These are phyloP conservation scores for Pythium sukuiense DNA, from an alignment of 352 stramenopile genomes.

Conservation along the genomic window DNA sequence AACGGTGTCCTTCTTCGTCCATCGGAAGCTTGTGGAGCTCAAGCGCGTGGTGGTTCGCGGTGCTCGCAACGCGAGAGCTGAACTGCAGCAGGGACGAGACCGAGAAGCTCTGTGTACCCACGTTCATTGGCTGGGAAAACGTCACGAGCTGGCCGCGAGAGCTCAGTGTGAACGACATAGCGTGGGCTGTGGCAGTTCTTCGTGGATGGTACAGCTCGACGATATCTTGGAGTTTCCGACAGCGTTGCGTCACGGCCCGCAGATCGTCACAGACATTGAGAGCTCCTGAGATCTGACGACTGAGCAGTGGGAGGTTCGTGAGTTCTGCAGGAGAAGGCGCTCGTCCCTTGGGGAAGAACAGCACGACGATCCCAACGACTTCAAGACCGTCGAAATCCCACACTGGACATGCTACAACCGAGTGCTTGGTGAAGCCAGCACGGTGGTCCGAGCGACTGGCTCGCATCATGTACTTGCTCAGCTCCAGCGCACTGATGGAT, in stretches of 20 bases:
- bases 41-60: not conserved
- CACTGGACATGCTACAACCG: conserved; percentile 67
- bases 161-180: conserved; percentile 44
- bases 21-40: conserved; percentile 33
- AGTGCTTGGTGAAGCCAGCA: conserved; percentile 56
- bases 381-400: conserved; percentile 64
- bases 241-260: conserved; percentile 38
- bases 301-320: conserved; percentile 59
- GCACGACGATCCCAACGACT: conserved; percentile 63
- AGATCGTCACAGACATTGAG: conserved; percentile 73
- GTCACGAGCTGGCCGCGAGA: conserved; percentile 45
- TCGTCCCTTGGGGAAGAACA: conserved; percentile 45
- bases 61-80: not conserved
- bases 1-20: conserved; percentile 59
- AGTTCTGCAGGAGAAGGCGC: conserved; percentile 40
- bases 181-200: not conserved
- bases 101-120: conserved; percentile 42
- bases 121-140: conserved; percentile 62
- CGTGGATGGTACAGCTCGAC: conserved; percentile 38
- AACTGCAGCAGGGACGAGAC: conserved; percentile 16
- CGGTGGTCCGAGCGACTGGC: conserved; percentile 40
- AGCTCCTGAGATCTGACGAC: conserved; percentile 65
- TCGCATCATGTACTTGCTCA: conserved; percentile 37
- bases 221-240: conserved; percentile 47
- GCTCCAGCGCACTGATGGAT: conserved; percentile 6